Base-by-base conservation (phyloP, 202 grass and related monocot genomes). In the Setaria italica region DNA sequence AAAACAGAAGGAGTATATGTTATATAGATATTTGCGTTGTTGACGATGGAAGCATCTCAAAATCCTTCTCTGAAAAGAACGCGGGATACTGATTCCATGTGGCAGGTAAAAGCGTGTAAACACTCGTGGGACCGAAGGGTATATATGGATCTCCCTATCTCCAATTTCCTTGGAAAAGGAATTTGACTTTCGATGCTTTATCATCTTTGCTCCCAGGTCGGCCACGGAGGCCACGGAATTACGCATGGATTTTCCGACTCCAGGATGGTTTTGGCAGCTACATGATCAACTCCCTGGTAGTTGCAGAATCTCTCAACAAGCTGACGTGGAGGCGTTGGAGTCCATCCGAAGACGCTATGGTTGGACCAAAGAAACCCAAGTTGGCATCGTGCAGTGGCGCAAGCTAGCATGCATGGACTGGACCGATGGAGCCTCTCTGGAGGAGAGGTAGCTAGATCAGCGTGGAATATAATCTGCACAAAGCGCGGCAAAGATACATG, bases 401-500 rank as follows among this genome's bases (percentile, higher is more conserved):
- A 69, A 10, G 25, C 63, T 4, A 37, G 53, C 62, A 75, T 80
- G 62, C 25, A 25, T 25, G 25, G 25, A 5, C 4, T 41, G 39
- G 70, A 33, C 74, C 80, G 29, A 41, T 76, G 16, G 9, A 46
- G 39, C 39, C 39, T 41, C 79, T 76, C 19, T 14, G 33, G 45
- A 29, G 34, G 39, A 8, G 65, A 35, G 54, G 53, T 8, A 76
- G 69, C 70, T 80, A 62, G 48, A 50, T 50, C 48, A 67, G 67
- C 20, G 35, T 68, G 37, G 89, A 91, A 91, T 85, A 84, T 91
- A 81, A 88, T 91, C 89, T 77, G 47, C 29, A 30, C 39, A 84
- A 84, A 87, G 85, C 21, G 34, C 50, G 19, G 17, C 32, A 74
- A 76, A 66, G 16, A 74, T 68, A 56, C 59, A 53, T 14, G 55